Evolutionary conservation across 2,329 filamentous ascomycete genomes (phyloP).

Genomic region (Volutella citrinella): DNA sequence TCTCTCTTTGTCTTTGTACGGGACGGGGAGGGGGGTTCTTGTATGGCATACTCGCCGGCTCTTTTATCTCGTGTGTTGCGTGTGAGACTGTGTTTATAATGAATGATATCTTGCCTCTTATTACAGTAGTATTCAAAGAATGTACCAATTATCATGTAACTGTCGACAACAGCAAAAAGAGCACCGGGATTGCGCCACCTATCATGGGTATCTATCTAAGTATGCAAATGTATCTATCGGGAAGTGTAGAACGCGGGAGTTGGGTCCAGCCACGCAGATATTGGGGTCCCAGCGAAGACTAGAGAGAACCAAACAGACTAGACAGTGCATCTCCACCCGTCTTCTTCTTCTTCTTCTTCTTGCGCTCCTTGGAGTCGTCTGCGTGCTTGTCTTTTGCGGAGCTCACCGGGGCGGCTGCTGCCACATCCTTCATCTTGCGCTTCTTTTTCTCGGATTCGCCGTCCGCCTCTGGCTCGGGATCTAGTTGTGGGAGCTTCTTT

Average conservation of each 20-base stretch:
- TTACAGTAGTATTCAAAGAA: no score
- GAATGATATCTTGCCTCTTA: no score
- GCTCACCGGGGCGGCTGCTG: no score
- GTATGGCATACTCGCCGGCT: constrained; percentile 20
- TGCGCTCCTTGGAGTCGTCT: constrained; percentile 31
- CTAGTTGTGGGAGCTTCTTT: constrained; percentile 4
- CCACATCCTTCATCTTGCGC: constrained; percentile 6
- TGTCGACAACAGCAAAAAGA: no score
- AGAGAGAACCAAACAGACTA: constrained; percentile 66
- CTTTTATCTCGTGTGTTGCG: constrained; percentile 19
- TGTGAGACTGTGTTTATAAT: constrained; percentile 25
- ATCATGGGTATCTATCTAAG: not conserved
- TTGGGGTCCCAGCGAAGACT: no score
- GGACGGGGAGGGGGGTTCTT: constrained; percentile 19
- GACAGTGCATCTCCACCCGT: constrained; percentile 66
- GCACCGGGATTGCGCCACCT: no score
- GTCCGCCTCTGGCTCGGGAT: constrained; percentile 1
- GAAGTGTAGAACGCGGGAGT: no score
- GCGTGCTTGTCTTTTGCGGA: constrained; percentile 11
- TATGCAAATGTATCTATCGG: not conserved
- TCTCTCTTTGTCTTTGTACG: constrained; percentile 24
- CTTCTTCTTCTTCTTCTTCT: constrained; percentile 55
- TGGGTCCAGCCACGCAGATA: no score
- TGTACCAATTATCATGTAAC: no score
- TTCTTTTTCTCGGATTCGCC: constrained; percentile 3